These are phyloP conservation scores for Sherardia arvensis DNA, from an alignment of 257 asterid species.

Conservation along the genomic window DNA sequence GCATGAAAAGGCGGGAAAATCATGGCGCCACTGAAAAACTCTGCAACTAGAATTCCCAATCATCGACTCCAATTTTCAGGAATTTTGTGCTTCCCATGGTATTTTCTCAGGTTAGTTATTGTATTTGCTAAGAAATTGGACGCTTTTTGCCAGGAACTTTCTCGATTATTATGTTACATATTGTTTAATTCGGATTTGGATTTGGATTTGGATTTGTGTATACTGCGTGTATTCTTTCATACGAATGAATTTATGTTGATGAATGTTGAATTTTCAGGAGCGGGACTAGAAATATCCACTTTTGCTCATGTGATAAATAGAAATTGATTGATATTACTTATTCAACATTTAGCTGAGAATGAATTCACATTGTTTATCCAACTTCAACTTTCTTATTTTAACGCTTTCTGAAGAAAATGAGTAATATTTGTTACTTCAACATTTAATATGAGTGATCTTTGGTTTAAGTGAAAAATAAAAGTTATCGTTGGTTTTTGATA, in stretches of 20 bases:
- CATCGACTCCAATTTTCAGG: constrained; percentile 47
- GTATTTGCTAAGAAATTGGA: background rate
- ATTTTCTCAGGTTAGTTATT: constrained; percentile 50
- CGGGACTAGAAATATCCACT: too few relatives aligned
- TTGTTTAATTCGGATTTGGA: background rate
- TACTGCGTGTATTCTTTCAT: background rate
- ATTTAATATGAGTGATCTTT: too few relatives aligned
- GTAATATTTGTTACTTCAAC: too few relatives aligned
- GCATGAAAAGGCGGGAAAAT: background rate
- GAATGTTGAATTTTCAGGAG: background rate
- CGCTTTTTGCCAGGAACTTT: background rate
- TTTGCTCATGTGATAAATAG: too few relatives aligned
- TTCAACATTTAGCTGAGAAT: too few relatives aligned
- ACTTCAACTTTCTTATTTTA: too few relatives aligned
- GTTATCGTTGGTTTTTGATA: too few relatives aligned
- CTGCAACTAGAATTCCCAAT: constrained; percentile 50
- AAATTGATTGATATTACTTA: too few relatives aligned
- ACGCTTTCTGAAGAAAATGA: too few relatives aligned
- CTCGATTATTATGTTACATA: background rate
- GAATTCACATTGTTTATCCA: too few relatives aligned
- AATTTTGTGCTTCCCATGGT: constrained; percentile 61
- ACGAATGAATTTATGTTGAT: background rate
- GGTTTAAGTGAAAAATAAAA: too few relatives aligned
- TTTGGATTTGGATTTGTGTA: background rate
- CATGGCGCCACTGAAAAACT: constrained; percentile 57